Conservation (phyloP, 768 basidiomycete species). For the Boletus rubescentipes region DNA sequence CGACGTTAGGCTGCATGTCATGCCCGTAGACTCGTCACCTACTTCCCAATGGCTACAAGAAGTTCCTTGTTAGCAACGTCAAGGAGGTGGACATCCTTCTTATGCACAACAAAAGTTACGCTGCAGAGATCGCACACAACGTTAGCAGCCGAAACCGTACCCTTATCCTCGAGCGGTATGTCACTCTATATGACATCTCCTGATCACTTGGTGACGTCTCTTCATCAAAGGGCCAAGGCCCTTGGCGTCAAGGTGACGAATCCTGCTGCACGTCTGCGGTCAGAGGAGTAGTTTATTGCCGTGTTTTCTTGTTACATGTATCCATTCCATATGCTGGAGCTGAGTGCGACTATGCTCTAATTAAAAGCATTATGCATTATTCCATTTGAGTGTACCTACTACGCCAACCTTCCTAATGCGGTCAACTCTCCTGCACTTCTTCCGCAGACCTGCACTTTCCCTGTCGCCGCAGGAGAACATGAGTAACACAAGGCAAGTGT, state of each 20-base stretch:
- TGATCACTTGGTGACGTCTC: constrained; percentile 7
- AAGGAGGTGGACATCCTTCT: constrained; percentile 92
- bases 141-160: constrained; percentile 96
- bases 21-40: constrained; percentile 78
- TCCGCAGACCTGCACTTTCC: constrained; percentile 14
- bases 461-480: constrained; percentile 18
- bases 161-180: constrained; percentile 81
- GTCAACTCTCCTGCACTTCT: constrained; percentile 17
- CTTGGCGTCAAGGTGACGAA: constrained; percentile 94
- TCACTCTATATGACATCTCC: constrained; percentile 14
- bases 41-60: constrained; percentile 94
- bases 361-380: constrained; percentile 17
- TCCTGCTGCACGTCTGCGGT: constrained; percentile 86
- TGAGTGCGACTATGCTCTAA: constrained; percentile 48
- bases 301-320: constrained; percentile 38
- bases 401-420: constrained; percentile 25
- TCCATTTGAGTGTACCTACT: constrained; percentile 1
- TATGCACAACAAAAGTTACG: constrained; percentile 97
- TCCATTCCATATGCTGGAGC: constrained; percentile 52
- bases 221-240: constrained; percentile 64
- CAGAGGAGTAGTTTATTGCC: constrained; percentile 75
- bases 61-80: constrained; percentile 92
- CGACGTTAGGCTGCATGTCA: constrained; percentile 2
- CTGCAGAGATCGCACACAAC: constrained; percentile 95
- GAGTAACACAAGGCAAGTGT: constrained; percentile 28